Conservation (phyloP, 2,329 filamentous ascomycete species). For the Colletotrichum destructivum region DNA sequence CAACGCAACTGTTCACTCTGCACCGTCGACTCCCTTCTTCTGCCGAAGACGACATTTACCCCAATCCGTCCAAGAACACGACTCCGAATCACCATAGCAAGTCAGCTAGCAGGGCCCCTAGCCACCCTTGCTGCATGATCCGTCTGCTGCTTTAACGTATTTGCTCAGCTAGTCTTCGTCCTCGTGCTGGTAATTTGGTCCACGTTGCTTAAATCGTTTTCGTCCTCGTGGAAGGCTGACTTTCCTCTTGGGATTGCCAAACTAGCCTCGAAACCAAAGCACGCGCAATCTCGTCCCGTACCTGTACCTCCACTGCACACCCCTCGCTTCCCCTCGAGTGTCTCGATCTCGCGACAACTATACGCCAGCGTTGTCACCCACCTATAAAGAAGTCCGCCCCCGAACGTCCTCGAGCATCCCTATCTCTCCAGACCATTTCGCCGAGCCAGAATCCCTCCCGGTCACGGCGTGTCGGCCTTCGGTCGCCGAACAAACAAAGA, state of each 20-base stretch:
- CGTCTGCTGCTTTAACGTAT: slow-evolving; percentile 32
- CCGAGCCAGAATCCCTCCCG: not conserved
- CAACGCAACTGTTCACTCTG: not conserved
- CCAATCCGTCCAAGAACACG: slow-evolving; percentile 30
- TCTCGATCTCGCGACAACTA: slow-evolving; percentile 4
- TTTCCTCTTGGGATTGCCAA: slow-evolving; percentile 17
- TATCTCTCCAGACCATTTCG: slow-evolving; percentile 4
- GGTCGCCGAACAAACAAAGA: slow-evolving; percentile 4
- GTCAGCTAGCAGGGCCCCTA: slow-evolving; percentile 29
- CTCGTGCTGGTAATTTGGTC: slow-evolving; percentile 16
- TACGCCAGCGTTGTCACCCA: slow-evolving; percentile 10
- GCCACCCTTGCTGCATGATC: slow-evolving; percentile 34
- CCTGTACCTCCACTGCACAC: slow-evolving; percentile 16
- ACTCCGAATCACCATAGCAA: slow-evolving; percentile 4
- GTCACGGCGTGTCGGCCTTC: slow-evolving; percentile 4
- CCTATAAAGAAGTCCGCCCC: slow-evolving; percentile 30
- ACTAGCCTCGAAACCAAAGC: slow-evolving; percentile 34
- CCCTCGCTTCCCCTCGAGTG: slow-evolving; percentile 19
- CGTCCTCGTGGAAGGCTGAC: slow-evolving; percentile 31
- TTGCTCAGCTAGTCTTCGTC: slow-evolving; percentile 13
- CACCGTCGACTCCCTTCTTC: not conserved
- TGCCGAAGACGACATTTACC: slow-evolving; percentile 20
- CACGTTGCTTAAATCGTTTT: slow-evolving; percentile 16
- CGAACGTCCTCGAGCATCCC: slow-evolving; percentile 3
- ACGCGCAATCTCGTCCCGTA: slow-evolving; percentile 26